Percentiles rank a stretch among this genome's conserved stretches.
Evolutionary conservation across 2,329 filamentous ascomycete genomes (phyloP).

Genomic region (Aspergillus fijiensis): DNA sequence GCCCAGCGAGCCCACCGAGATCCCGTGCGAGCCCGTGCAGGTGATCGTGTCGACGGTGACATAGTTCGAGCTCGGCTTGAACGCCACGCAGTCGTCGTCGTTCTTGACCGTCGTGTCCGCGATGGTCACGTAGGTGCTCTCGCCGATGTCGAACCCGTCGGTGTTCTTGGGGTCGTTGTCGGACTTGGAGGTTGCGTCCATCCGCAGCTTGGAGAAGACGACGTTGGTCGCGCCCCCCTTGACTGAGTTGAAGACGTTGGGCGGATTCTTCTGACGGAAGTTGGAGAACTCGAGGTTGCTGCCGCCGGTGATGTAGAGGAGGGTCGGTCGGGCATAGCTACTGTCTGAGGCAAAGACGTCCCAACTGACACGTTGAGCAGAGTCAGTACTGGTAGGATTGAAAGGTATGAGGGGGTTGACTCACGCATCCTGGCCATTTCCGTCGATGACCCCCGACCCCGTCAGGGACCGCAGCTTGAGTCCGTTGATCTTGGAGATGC

Average conservation of each 20-base stretch:
- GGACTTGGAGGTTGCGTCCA: constrained; percentile 44
- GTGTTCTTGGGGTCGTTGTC: constrained; percentile 43
- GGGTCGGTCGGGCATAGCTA: constrained; percentile 42
- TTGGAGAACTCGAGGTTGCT: constrained; percentile 41
- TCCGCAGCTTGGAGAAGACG: constrained; percentile 37
- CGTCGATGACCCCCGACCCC: constrained; percentile 47
- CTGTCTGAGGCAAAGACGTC: constrained; percentile 43
- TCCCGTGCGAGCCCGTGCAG: constrained; percentile 50
- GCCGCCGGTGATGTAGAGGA: constrained; percentile 43
- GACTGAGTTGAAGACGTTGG: constrained; percentile 47
- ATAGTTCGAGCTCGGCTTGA: constrained; percentile 44
- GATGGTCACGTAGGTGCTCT: constrained; percentile 40
- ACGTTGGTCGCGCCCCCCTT: constrained; percentile 40
- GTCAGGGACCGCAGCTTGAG: constrained; percentile 44
- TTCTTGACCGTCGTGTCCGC: constrained; percentile 40
- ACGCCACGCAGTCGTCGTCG: constrained; percentile 49
- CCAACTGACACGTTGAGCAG: constrained; percentile 18
- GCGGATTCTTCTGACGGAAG: constrained; percentile 44
- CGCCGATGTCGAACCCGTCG: constrained; percentile 47
- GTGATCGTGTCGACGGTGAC: constrained; percentile 43
- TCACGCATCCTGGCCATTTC: constrained; percentile 47
- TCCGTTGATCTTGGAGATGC: constrained; percentile 38
- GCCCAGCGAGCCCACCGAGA: constrained; percentile 51
- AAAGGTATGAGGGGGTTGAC: not conserved
- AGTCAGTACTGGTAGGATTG: not conserved